Evolutionary conservation across 192 early-diverging fungal genomes (phyloP), one percentile per base, ranked within the genome.

Genomic region (Coemansia guatemalensis): DNA sequence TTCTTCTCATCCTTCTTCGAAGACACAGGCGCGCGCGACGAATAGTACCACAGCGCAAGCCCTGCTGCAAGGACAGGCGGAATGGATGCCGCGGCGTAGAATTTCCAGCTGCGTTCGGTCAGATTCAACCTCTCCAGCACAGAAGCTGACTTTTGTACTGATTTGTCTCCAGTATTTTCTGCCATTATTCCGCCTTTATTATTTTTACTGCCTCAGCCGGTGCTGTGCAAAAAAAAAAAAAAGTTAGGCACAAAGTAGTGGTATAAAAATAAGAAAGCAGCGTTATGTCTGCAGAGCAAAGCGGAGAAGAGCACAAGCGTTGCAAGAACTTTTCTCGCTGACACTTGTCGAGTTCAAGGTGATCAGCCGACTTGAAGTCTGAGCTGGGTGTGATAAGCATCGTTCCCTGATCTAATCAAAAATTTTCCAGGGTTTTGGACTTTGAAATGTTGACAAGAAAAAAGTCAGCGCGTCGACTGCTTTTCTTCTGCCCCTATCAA

Each of bases 41-140:
- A 80, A 51, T 87, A 78, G 72, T 86, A 90, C 73, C 90, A 92
- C 27, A 87, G 57, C 48, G 87, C 85, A 35, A 87, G 74, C 35
- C 88, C 86, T 2, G 85, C 88, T 5, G 82, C 68, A 21, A 85
- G 70, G 24, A 83, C 58, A 21, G 86, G 86, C 49, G 86, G 82
- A 39, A 83, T 84, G 54, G 84, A 75, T 14, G 86, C 74, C 18
- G 86, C 86, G 14, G 86, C 81, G 54, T 87, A 90, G 58, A 92
- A 90, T 66, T 85, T 90, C 87, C 87, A 89, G 71, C 67, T 69
- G 39, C 77, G 71, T 62, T 68, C 77, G 22, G 52, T 61, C 48
- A 80, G 71, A 71, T 74, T 74, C 67, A 80, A 62, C 58, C 60
- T 71, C 25, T 80, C 77, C 27, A 80, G 58, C 52, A 80, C 24